phyloP scores from a whole-genome alignment of 192 early-diverging fungal species.

The Phycomyces blakesleeanus region DNA sequence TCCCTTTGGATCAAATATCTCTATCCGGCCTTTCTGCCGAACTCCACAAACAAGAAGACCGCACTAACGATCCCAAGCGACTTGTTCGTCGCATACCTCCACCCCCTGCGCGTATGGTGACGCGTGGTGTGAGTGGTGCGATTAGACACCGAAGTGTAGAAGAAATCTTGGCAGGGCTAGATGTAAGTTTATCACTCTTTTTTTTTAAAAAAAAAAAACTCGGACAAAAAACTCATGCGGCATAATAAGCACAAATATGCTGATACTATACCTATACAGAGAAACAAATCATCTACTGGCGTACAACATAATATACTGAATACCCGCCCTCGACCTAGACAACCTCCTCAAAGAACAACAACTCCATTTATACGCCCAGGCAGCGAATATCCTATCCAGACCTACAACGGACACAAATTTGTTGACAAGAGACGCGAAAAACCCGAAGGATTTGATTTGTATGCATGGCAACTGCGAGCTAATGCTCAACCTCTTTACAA shows the following conservation, averaged over 20 bases:
- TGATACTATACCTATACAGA: neutral
- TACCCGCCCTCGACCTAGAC: constrained; percentile 6
- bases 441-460: constrained; percentile 28
- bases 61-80: constrained; percentile 39
- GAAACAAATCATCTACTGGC: neutral
- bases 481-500: constrained; percentile 52
- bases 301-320: neutral
- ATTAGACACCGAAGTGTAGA: constrained; percentile 54
- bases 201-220: no score
- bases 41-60: constrained; percentile 11
- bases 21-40: neutral
- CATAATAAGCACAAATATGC: neutral
- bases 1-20: neutral
- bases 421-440: constrained; percentile 15
- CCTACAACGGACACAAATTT: constrained; percentile 31
- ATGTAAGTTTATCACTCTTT: constrained; percentile 10
- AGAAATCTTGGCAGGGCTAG: constrained; percentile 44
- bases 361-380: neutral
- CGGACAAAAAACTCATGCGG: neutral
- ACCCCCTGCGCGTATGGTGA: constrained; percentile 55
- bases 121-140: constrained; percentile 55
- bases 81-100: constrained; percentile 41
- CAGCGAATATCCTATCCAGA: constrained; percentile 19
- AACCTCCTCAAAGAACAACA: neutral
- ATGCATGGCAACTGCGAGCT: constrained; percentile 31